Conservation (phyloP, 441 rosid species). For the Populus hybrid region DNA sequence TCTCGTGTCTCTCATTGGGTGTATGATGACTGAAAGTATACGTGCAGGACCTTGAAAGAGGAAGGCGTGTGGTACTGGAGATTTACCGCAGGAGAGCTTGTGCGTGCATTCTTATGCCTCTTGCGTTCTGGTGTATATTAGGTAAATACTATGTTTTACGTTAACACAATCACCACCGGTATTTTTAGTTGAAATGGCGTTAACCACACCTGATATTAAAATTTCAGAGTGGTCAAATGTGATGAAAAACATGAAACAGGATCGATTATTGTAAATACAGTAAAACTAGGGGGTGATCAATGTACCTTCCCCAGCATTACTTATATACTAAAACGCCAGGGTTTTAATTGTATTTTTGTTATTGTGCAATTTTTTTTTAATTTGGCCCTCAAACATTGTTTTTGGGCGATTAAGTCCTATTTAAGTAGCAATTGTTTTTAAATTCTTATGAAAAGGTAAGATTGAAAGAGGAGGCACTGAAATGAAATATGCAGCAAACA, state of each 20-base stretch:
- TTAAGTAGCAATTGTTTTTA: no score
- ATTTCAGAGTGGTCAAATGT: not conserved
- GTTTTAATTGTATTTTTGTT: no score
- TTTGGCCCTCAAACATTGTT: no score
- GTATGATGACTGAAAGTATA: conserved; percentile 31
- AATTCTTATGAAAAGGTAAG: no score
- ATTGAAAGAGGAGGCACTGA: no score
- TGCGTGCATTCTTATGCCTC: not conserved
- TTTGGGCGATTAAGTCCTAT: no score
- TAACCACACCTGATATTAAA: not conserved
- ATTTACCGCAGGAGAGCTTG: not conserved
- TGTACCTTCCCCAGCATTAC: not conserved
- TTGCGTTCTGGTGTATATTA: not conserved
- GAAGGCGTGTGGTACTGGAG: not conserved
- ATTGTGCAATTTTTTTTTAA: no score
- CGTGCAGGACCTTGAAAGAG: not conserved
- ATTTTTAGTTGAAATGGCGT: not conserved
- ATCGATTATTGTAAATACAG: not conserved
- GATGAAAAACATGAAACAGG: not conserved
- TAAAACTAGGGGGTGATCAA: not conserved
- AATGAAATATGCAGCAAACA: no score
- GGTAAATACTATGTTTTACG: not conserved
- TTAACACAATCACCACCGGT: not conserved
- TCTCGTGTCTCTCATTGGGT: conserved; percentile 38
- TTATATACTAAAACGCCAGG: no score